Evolutionary conservation across 345 rosid genomes (phyloP), one percentile per base, ranked within the genome.

Genomic region (Erysimum cheiranthoides): DNA sequence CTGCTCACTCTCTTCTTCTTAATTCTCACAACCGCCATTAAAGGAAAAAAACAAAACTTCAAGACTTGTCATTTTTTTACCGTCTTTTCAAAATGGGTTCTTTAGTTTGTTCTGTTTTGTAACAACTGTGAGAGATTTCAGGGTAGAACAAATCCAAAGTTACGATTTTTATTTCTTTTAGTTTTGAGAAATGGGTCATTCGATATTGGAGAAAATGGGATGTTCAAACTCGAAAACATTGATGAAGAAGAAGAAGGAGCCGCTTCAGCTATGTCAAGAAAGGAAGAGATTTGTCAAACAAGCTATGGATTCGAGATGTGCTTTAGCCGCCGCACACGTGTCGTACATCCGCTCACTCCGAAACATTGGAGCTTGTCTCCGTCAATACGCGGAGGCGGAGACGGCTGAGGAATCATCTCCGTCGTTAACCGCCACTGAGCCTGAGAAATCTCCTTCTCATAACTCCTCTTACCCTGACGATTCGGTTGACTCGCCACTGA

Each of bases 321-420:
- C 86, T 59, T 84, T 94, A 42, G 93, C 97, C 5, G 96, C 97
- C 35, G 92, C 97, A 52, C 98, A 92, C 84, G 86, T 90, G n/a
- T 90, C 97, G 13, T 90, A 94, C 86, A 61, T 79, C 67, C 81
- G 84, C 67, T 94, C 98, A 49, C 88, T 94, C 14, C 85, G 83
- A 46, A 90, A 81, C 84, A 64, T 94, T 25, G 98, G 96, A 50
- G 74, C 82, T 58, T 90, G 90, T 73, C 86, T 92, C 57, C 86
- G 98, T 66, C 84, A 88, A 40, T 94, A 83, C 69, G 90, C 96
- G 0, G 97, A 92, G 71, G 86, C 89, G 1, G 98, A 92, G 77
- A 67, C 83, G 16, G 82, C 84, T 38, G 54, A 49, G 5, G 93
- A 83, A 38, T 86, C 92, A 2, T 89, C 92, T 78, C 76, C 90